Percentiles rank a stretch among this genome's conserved stretches.
Conservation (phyloP, 164 flowering plant genomes). For the Magnolia officinalis region DNA sequence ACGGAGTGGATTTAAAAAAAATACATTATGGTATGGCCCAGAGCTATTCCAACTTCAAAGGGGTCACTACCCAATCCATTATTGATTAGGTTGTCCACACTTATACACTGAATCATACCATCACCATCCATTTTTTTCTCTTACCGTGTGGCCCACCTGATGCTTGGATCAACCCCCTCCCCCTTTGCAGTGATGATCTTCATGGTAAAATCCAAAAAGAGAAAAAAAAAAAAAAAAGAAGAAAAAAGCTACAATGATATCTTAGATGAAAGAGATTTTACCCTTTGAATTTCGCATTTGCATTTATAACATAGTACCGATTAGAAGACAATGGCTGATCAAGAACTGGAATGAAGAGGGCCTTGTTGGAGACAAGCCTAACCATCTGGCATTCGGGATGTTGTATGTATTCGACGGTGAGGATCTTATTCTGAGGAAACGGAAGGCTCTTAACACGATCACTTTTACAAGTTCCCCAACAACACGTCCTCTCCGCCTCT, state of each 20-base stretch:
- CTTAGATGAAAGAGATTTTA: constrained; percentile 7
- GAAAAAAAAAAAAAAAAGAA: too few species aligned
- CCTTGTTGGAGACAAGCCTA: constrained; percentile 6
- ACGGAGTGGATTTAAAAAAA: too few species aligned
- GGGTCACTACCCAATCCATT: too few species aligned
- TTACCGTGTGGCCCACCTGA: too few species aligned
- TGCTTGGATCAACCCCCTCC: background rate
- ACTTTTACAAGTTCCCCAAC: constrained; percentile 29
- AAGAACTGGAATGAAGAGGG: constrained; percentile 46
- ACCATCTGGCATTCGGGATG: background rate
- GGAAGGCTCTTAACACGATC: constrained; percentile 24
- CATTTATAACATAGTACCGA: constrained; percentile 41
- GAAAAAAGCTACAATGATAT: background rate
- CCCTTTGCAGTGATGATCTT: background rate
- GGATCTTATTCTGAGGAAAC: constrained; percentile 39
- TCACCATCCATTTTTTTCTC: too few species aligned
- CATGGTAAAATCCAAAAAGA: background rate
- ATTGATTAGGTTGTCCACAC: too few species aligned
- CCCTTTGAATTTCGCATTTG: constrained; percentile 50
- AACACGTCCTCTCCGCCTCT: constrained; percentile 18
- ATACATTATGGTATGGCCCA: too few species aligned
- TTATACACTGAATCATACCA: too few species aligned
- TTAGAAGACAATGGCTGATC: constrained; percentile 55
- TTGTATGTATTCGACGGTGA: constrained; percentile 10
- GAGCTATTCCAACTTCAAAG: too few species aligned